These are phyloP conservation scores for Corymbia calophylla DNA, from an alignment of 441 rosid species.

Conservation along the genomic window DNA sequence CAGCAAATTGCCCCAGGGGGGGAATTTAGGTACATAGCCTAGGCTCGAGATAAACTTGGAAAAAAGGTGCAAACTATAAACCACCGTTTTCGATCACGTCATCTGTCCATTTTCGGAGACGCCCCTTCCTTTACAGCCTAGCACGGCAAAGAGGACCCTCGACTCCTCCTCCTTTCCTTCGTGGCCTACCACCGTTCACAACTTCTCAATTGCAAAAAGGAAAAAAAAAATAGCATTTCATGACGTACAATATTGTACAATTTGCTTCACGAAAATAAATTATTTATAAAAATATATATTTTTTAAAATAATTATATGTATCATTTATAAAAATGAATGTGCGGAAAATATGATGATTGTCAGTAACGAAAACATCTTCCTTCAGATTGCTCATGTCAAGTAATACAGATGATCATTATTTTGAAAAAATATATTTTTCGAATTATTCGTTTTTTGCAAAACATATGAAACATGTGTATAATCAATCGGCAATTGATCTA, in stretches of 20 bases:
- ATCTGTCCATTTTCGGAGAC: neutral
- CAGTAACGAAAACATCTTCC: no score
- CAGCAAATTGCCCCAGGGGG: neutral
- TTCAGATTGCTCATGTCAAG: no score
- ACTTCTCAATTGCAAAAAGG: neutral
- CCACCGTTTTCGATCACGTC: neutral
- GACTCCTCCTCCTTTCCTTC: neutral
- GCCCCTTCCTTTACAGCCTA: neutral
- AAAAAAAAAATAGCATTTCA: neutral
- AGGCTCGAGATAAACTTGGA: neutral
- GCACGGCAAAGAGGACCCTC: neutral
- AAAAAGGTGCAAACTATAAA: neutral
- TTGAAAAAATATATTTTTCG: no score
- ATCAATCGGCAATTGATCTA: no score
- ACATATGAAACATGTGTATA: no score
- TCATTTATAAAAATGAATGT: no score
- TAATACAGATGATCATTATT: no score
- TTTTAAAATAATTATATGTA: no score
- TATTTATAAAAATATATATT: no score
- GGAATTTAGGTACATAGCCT: neutral
- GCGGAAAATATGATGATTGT: no score
- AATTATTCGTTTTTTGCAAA: no score
- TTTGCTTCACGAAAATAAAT: no score
- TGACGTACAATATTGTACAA: neutral
- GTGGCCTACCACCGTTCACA: neutral